These are phyloP conservation scores for Meredithiella fracta DNA, from an alignment of 2,329 filamentous ascomycete genomes.

Conservation along the genomic window DNA sequence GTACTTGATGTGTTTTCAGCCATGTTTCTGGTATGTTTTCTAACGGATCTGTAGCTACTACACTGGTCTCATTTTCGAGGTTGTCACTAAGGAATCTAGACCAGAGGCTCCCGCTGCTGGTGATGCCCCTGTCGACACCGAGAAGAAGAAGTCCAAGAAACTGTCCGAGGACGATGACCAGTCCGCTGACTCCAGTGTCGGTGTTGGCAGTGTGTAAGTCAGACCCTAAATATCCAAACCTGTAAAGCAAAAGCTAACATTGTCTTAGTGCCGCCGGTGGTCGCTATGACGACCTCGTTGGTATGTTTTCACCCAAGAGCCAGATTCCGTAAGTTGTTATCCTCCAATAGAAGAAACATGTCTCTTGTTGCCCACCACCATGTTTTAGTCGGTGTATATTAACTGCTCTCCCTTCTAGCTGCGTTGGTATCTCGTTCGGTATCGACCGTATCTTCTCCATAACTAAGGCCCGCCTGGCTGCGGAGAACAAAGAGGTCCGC, in stretches of 20 bases:
- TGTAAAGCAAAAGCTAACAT: too few relatives aligned
- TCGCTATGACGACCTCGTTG: conserved; percentile 82
- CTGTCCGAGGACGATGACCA: conserved; percentile 43
- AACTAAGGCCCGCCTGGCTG: conserved; percentile 58
- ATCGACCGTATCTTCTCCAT: conserved; percentile 93
- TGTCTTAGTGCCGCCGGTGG: conserved; percentile 52
- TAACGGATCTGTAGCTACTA: conserved; percentile 46
- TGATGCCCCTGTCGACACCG: conserved; percentile 21
- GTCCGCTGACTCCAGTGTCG: conserved; percentile 62
- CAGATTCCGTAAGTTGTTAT: conserved; percentile 44
- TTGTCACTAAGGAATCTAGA: conserved; percentile 66
- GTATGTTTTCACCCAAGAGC: conserved; percentile 76
- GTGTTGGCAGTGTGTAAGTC: conserved; percentile 56
- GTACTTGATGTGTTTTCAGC: conserved; percentile 29
- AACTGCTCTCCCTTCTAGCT: conserved; percentile 16
- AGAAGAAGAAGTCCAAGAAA: conserved; percentile 29
- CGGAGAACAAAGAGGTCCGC: conserved; percentile 39
- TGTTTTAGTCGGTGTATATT: background rate
- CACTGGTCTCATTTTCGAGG: conserved; percentile 80
- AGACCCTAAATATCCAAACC: background rate
- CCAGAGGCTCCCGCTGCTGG: conserved; percentile 25
- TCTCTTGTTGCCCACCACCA: background rate
- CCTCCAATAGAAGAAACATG: background rate
- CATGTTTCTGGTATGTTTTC: background rate
- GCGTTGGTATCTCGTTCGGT: conserved; percentile 61